A percentile compares a stretch with the other conserved stretches of the same genome.
phyloP scores from a whole-genome alignment of 768 basidiomycete species.

The Coprinopsis sp. region DNA sequence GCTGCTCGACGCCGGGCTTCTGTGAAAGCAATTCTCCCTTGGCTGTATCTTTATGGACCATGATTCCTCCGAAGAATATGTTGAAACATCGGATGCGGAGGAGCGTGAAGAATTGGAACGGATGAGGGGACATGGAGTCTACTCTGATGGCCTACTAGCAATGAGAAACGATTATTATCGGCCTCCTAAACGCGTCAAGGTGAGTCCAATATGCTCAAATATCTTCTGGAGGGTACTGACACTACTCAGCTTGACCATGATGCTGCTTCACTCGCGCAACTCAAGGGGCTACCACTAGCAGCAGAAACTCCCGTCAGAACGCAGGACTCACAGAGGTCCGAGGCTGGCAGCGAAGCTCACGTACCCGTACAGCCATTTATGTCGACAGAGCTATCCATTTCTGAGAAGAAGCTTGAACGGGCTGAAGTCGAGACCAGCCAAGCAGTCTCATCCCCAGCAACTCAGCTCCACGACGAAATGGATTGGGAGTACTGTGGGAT shows the following conservation, averaged over 20 bases:
- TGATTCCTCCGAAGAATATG: conserved; percentile 4
- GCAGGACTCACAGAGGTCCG: no score
- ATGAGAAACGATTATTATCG: not conserved
- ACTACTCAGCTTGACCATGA: not conserved
- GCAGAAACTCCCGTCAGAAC: no score
- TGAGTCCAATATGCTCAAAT: not conserved
- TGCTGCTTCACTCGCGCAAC: not conserved
- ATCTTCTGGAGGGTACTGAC: not conserved
- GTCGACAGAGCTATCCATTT: no score
- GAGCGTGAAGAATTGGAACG: conserved; percentile 3
- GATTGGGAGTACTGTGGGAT: not conserved
- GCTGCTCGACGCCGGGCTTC: no score
- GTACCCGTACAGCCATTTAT: no score
- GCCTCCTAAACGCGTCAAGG: not conserved
- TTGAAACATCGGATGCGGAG: conserved; percentile 8
- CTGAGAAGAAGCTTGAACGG: no score
- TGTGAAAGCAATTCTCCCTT: no score
- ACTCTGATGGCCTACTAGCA: not conserved
- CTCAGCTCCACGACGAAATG: not conserved
- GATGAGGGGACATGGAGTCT: not conserved
- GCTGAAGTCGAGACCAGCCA: no score
- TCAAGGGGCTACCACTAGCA: no score
- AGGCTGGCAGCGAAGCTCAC: no score
- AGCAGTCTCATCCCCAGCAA: not conserved
- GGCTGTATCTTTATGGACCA: not conserved